A percentile compares a stretch with the other conserved stretches of the same genome.
These are phyloP conservation scores for Falciphora oryzae DNA, from an alignment of 2,329 filamentous ascomycete species.

Conservation along the genomic window DNA sequence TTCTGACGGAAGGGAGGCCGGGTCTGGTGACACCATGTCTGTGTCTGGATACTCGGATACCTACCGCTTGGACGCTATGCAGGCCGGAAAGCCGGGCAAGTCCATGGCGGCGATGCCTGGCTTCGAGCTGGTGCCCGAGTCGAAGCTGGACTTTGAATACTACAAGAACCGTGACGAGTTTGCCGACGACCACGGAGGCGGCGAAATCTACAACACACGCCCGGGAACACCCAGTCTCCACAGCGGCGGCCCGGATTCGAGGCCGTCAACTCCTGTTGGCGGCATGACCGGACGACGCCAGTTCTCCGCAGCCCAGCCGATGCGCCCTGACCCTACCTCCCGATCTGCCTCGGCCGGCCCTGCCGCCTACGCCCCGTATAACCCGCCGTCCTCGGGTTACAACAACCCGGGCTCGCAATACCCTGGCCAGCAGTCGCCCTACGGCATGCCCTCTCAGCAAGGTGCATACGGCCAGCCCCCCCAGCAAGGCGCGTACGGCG, in stretches of 20 bases:
- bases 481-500: conserved; percentile 13
- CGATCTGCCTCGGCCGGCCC: conserved; percentile 1
- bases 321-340: conserved; percentile 3
- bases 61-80: conserved; percentile 76
- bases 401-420: not conserved
- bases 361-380: not conserved
- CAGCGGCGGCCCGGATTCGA: conserved; percentile 36
- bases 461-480: not conserved
- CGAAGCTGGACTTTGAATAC: conserved; percentile 81
- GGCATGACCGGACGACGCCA: conserved; percentile 25
- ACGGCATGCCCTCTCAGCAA: not conserved
- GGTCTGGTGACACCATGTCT: conserved; percentile 49
- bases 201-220: conserved; percentile 58
- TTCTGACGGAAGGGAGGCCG: conserved; percentile 56
- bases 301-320: conserved; percentile 13
- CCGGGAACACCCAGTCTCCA: conserved; percentile 50
- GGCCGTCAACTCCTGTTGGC: conserved; percentile 44
- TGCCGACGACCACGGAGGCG: conserved; percentile 77
- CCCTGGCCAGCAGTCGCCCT: conserved; percentile 3
- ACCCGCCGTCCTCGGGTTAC: not conserved
- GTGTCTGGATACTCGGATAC: conserved; percentile 77
- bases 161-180: conserved; percentile 91
- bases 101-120: conserved; percentile 46
- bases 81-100: conserved; percentile 49
- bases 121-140: conserved; percentile 86